A percentile compares a stretch with the other conserved stretches of the same genome.
phyloP scores from a whole-genome alignment of 1,139 yeast genomes.

The Groenewaldozyma auringiensis region DNA sequence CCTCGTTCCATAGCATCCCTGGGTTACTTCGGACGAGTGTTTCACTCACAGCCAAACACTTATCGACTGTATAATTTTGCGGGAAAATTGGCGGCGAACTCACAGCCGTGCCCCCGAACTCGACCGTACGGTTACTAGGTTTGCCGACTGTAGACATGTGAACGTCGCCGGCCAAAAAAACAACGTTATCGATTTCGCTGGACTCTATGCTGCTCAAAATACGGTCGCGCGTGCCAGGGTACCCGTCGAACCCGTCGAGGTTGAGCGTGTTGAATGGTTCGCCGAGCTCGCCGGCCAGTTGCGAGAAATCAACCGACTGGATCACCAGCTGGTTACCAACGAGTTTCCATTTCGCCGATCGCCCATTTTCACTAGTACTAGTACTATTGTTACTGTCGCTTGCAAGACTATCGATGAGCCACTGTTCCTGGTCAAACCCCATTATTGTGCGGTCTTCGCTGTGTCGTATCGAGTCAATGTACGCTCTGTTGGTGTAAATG shows the following conservation, averaged over 20 bases:
- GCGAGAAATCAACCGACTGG: constrained; percentile 6
- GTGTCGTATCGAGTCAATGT: constrained; percentile 6
- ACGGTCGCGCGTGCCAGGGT: constrained; percentile 5
- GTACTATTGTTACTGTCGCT: neutral
- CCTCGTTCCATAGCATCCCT: constrained; percentile 8
- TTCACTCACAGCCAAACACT: constrained; percentile 3
- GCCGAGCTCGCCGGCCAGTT: constrained; percentile 3
- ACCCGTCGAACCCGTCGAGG: constrained; percentile 9
- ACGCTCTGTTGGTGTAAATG: constrained; percentile 8
- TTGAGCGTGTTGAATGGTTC: constrained; percentile 9
- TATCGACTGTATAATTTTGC: constrained; percentile 4
- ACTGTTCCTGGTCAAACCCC: constrained; percentile 9
- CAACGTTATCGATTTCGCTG: constrained; percentile 5
- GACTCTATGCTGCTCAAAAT: constrained; percentile 1
- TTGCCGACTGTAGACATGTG: constrained; percentile 8
- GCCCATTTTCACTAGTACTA: too few species aligned
- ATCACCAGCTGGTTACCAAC: constrained; percentile 7
- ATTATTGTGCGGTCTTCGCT: constrained; percentile 7
- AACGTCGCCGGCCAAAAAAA: constrained; percentile 7
- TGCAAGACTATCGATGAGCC: constrained; percentile 4
- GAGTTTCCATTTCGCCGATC: constrained; percentile 5
- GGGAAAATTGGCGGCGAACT: constrained; percentile 9
- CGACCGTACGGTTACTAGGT: constrained; percentile 5
- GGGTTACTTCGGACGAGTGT: constrained; percentile 3
- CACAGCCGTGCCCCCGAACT: constrained; percentile 9